These are phyloP conservation scores for Entomortierella chlamydospora DNA, from an alignment of 192 early-diverging fungal genomes.

Conservation along the genomic window DNA sequence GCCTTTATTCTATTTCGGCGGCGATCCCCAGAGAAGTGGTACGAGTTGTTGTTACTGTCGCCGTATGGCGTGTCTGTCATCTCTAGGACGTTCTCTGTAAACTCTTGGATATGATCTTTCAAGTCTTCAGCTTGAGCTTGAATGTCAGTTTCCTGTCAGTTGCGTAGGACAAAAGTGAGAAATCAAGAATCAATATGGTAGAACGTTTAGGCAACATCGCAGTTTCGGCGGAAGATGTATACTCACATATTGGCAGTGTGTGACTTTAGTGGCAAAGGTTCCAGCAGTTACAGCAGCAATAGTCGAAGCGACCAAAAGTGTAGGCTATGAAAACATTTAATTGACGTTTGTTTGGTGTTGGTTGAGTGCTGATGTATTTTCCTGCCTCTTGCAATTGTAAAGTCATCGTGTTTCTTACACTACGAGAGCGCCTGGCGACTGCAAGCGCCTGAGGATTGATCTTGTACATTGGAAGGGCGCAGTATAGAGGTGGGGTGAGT, in stretches of 20 bases:
- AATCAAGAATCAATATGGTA: not conserved
- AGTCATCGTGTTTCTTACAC: no score
- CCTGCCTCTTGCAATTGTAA: no score
- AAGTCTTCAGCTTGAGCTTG: slow-evolving; percentile 28
- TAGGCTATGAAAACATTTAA: slow-evolving; percentile 8
- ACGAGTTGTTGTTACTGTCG: not conserved
- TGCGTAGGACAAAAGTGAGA: not conserved
- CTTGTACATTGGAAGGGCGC: slow-evolving; percentile 19
- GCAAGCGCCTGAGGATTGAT: slow-evolving; percentile 24
- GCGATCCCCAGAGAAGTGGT: not conserved
- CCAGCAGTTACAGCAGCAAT: slow-evolving; percentile 7
- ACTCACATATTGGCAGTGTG: slow-evolving; percentile 39
- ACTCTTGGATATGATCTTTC: slow-evolving; percentile 48
- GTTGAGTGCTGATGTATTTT: no score
- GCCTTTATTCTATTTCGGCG: not conserved
- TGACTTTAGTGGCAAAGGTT: not conserved
- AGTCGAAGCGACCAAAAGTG: slow-evolving; percentile 19
- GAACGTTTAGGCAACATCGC: no score
- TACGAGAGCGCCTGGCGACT: slow-evolving; percentile 21
- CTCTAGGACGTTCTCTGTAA: slow-evolving; percentile 37
- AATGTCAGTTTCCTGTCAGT: slow-evolving; percentile 24
- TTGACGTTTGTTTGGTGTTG: not conserved
- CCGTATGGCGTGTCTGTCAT: slow-evolving; percentile 24
- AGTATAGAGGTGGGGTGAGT: not conserved
- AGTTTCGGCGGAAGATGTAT: no score